A percentile compares a stretch with the other conserved stretches of the same genome.
phyloP scores from a whole-genome alignment of 805 yeast species.

The Sporopachydermia lactativora region DNA sequence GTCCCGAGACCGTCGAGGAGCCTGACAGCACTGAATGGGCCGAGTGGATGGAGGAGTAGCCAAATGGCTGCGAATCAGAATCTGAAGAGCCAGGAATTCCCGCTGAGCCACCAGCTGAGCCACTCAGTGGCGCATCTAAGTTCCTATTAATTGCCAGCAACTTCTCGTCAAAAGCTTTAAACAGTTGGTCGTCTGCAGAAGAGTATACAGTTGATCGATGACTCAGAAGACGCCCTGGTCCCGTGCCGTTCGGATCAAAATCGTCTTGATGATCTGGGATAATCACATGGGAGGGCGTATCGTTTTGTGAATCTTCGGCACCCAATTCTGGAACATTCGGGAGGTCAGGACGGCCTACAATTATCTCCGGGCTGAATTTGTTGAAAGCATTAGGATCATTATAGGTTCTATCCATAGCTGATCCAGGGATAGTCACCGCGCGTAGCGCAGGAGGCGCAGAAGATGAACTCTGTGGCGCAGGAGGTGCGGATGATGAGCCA shows the following conservation, averaged over 20 bases:
- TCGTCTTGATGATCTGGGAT: neutral
- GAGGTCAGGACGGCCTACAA: too few relatives aligned
- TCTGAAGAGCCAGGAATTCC: too few relatives aligned
- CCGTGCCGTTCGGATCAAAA: neutral
- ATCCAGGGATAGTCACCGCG: too few relatives aligned
- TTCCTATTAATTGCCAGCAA: slow-evolving; percentile 3
- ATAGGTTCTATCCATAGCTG: too few relatives aligned
- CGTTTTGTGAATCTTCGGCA: too few relatives aligned
- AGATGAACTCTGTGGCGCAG: too few relatives aligned
- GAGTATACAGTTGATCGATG: slow-evolving; percentile 11
- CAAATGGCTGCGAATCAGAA: neutral
- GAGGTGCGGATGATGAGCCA: too few relatives aligned
- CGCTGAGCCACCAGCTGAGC: neutral
- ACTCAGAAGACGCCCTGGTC: neutral
- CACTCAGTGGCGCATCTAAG: slow-evolving; percentile 11
- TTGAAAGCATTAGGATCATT: neutral
- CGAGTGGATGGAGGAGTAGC: neutral
- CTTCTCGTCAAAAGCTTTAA: neutral
- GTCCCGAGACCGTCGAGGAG: neutral
- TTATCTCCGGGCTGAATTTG: neutral
- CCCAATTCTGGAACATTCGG: too few relatives aligned
- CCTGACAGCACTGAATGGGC: neutral
- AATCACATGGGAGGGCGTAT: neutral
- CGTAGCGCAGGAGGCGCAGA: too few relatives aligned
- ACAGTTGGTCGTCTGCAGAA: slow-evolving; percentile 1